phyloP scores from a whole-genome alignment of 257 asterid genomes.

The Solanum boliviense region DNA sequence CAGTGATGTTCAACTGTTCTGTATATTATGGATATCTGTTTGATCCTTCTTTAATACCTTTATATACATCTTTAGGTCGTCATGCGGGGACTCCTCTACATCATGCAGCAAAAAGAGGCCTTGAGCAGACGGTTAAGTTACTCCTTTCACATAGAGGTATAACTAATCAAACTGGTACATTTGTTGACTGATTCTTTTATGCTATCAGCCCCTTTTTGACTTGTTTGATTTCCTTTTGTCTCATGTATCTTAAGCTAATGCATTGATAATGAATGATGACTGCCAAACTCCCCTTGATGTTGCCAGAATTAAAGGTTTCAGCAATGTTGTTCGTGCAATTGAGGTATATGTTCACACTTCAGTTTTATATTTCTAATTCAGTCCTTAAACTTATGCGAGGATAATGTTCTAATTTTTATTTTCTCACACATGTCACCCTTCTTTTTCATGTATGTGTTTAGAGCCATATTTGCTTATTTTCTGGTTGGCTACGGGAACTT shows the following conservation, averaged over 20 bases:
- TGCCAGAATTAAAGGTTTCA: slow-evolving; percentile 78
- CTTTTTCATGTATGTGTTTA: slow-evolving; percentile 17
- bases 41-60: background rate
- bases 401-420: background rate
- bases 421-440: background rate
- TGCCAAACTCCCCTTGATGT: slow-evolving; percentile 92
- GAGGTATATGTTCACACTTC: slow-evolving; percentile 46
- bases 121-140: slow-evolving; percentile 75
- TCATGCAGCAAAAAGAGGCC: slow-evolving; percentile 97
- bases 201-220: background rate
- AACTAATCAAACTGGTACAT: background rate
- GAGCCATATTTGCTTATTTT: slow-evolving; percentile 73
- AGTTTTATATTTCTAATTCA: background rate
- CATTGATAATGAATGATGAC: slow-evolving; percentile 72
- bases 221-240: background rate
- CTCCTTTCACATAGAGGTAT: slow-evolving; percentile 90
- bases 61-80: slow-evolving; percentile 39
- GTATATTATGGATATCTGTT: background rate
- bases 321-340: slow-evolving; percentile 74
- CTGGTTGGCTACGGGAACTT: slow-evolving; percentile 83
- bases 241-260: slow-evolving; percentile 56
- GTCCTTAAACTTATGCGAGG: background rate
- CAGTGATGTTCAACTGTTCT: background rate
- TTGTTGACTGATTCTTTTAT: background rate
- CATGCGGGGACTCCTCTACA: slow-evolving; percentile 94